Evolutionary conservation across 2,329 filamentous ascomycete genomes (phyloP).

Genomic region (Fusarium xyrophilum): DNA sequence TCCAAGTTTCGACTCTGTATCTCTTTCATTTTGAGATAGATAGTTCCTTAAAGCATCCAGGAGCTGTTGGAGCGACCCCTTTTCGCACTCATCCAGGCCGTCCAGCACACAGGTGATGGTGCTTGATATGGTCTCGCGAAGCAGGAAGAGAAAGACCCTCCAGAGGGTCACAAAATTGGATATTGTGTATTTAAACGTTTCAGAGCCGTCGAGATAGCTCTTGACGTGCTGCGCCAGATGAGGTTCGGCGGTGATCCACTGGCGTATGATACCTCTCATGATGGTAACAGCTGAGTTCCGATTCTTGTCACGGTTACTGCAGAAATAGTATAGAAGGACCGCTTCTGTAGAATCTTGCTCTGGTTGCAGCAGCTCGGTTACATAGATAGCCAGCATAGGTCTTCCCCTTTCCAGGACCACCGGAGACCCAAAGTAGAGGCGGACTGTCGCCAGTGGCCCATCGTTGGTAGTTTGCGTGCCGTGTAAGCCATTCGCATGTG

Average conservation of each 20-base stretch:
- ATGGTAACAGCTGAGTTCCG: not conserved
- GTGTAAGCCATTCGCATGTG: not conserved
- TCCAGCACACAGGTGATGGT: not conserved
- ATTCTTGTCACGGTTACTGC: constrained; percentile 1
- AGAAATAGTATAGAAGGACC: not conserved
- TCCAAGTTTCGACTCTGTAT: not conserved
- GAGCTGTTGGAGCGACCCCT: not conserved
- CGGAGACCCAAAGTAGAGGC: not conserved
- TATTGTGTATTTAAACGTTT: not conserved
- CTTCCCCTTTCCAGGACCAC: not conserved
- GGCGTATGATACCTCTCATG: not conserved
- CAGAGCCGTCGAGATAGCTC: not conserved
- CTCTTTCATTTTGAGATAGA: not conserved
- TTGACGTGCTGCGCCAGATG: not conserved
- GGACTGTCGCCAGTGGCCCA: not conserved
- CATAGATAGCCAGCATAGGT: constrained; percentile 1
- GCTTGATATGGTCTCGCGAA: not conserved
- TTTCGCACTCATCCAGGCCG: not conserved
- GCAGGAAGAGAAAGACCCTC: not conserved
- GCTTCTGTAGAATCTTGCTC: not conserved
- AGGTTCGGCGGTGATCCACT: not conserved
- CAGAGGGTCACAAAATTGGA: not conserved
- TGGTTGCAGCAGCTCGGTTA: not conserved
- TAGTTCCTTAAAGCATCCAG: not conserved
- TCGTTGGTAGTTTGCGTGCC: not conserved